Evolutionary conservation across 1,139 yeast genomes (phyloP), one percentile per base, ranked within the genome.

Genomic region (Kazachstania sp.): DNA sequence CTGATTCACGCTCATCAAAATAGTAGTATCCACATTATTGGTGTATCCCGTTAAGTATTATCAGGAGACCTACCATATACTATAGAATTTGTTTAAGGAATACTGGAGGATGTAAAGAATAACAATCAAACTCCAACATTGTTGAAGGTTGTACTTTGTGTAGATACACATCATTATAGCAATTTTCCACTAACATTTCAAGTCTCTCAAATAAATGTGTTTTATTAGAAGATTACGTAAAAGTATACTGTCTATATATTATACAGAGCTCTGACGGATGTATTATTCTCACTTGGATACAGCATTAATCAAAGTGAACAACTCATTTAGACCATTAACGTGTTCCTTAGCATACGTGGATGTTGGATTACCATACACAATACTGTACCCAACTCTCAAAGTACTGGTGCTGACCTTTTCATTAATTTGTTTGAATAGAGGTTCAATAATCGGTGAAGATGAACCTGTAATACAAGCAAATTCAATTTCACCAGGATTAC

Each of bases 271-370:
- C 6, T 23, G 8, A 23, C n/a, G 8, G 28, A 23, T 4, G 28
- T 7, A 23, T 23, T 23, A 23, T 7, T 23, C 1, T 41, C 20
- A 15, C 29, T 39, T 35, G 12, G 52, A 45, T 12, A 58, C 42
- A 31, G 53, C 48, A 39, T 58, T 54, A 28, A 82, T 65, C 36
- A 81, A 68, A 30, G 74, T 71, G 58, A 87, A 74, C 45, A 88
- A 69, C 52, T 86, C 92, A 59, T 86, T 87, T 56, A 84, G 77
- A 52, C 96, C 96, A 50, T 78, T 77, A 15, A 86, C 80, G 47
- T 81, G 79, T 57, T 78, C 83, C 38, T 72, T 75, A 1, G 96
- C 95, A 48, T 73, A 74, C 1, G 84, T 81, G 49, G 74, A 71
- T 3, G 74, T 71, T 13, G 73, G 64, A 39, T 65, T 65, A 16